phyloP scores from a whole-genome alignment of 495 filamentous ascomycete genomes.

The Pseudoneurospora amorphoporcata region DNA sequence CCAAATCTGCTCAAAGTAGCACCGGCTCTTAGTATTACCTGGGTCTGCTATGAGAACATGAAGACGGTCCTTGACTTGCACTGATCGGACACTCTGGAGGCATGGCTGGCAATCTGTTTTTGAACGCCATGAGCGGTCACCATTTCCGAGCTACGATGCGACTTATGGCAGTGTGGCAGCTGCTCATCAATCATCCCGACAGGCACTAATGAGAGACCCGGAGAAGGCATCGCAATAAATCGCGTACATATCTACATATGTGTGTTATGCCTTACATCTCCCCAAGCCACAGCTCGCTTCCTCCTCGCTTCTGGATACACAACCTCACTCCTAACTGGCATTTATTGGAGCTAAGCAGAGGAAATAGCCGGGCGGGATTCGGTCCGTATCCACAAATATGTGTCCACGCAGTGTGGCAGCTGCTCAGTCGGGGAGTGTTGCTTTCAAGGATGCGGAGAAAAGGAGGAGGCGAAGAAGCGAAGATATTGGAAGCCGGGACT shows the following conservation, averaged over 20 bases:
- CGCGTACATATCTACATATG: not conserved
- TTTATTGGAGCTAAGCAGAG: not conserved
- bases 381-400: not conserved
- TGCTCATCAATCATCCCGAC: not conserved
- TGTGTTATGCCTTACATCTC: not conserved
- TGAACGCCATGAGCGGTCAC: not conserved
- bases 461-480: not conserved
- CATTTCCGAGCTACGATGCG: not conserved
- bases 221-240: not conserved
- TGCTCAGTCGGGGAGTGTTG: not conserved
- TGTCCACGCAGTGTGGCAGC: not conserved
- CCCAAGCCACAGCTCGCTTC: not conserved
- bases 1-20: constrained; percentile 96
- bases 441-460: not conserved
- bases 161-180: not conserved
- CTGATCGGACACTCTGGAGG: constrained; percentile 1
- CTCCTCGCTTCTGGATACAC: not conserved
- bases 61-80: constrained; percentile 67
- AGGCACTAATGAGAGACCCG: not conserved
- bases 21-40: constrained; percentile 92
- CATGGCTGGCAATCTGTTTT: not conserved
- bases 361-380: not conserved
- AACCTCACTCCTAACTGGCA: not conserved
- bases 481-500: not conserved
- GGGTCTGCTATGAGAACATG: constrained; percentile 93